Evolutionary conservation across 2,329 filamentous ascomycete genomes (phyloP).

Genomic region (Epichloe aotearoae): DNA sequence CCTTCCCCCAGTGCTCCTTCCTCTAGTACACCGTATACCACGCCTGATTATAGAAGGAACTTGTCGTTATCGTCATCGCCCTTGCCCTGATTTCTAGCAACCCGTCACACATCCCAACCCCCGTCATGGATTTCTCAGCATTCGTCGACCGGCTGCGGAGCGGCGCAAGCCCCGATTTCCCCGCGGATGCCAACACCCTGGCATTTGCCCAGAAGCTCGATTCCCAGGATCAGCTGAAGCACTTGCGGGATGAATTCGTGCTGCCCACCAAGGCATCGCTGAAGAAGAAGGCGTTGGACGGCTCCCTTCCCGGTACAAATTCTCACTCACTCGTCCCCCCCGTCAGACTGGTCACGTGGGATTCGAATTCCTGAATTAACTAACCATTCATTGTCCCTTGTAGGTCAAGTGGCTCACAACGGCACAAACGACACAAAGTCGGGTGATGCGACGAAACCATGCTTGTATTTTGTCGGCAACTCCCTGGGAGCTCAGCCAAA

Average conservation of each 20-base stretch:
- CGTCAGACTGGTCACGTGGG: not conserved
- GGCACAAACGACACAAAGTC: slow-evolving; percentile 13
- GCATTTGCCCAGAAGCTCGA: slow-evolving; percentile 43
- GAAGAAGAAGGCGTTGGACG: slow-evolving; percentile 45
- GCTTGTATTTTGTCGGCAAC: slow-evolving; percentile 79
- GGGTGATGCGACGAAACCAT: slow-evolving; percentile 15
- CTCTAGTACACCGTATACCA: no score
- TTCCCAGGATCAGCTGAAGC: slow-evolving; percentile 42
- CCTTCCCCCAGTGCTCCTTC: no score
- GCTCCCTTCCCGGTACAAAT: slow-evolving; percentile 24
- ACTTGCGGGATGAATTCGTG: slow-evolving; percentile 57
- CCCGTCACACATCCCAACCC: not conserved
- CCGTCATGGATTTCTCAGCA: slow-evolving; percentile 24
- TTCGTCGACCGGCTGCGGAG: slow-evolving; percentile 27
- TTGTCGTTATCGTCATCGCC: not conserved
- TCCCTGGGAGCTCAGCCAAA: slow-evolving; percentile 81
- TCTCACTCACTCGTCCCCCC: not conserved
- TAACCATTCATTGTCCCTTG: not conserved
- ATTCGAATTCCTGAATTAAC: no score
- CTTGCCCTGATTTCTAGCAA: not conserved
- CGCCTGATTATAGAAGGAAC: no score
- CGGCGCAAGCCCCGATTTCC: slow-evolving; percentile 30
- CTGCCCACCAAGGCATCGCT: slow-evolving; percentile 64
- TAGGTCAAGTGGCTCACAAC: slow-evolving; percentile 4
- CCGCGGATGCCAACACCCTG: slow-evolving; percentile 31